Base-by-base conservation (phyloP, 2,329 filamentous ascomycete genomes). In the Trichoderma breve region DNA sequence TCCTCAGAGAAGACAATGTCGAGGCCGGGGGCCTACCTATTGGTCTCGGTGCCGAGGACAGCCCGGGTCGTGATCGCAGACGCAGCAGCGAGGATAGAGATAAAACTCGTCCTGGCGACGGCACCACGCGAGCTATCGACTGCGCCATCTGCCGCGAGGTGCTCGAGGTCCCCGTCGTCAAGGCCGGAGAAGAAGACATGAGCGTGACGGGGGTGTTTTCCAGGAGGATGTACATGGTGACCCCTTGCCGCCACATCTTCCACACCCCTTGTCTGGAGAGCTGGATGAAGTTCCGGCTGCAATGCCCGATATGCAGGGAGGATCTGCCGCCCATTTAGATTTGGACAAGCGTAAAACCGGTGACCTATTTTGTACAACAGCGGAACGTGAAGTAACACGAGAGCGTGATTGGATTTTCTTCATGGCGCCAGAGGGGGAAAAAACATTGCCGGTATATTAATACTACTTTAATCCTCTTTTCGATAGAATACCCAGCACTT, bases 301-400 rank as follows among this genome's bases (percentile, higher is more conserved):
- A 97, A 83, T 99, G 96, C 83, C 96, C 96, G 1, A 98, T 97
- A 75, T 98, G 96, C 82, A 88, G 96, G 76, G 95, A 98, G 83
- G 91, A 92, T 72, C 81, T 98, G 77, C 95, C 95, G 66, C 93
- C 95, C 57, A 82, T 97, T 79, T 98, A 86, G 57, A 9, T 84
- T 11, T 24, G 21, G 5, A 28, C 5, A 30, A 28, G 28, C 26
- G 28, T 61, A 28, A 51, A 4, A 51, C 3, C 4, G 1, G 18
- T 8, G 6, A 9, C 12, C 15, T 28, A 43, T 12, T 4, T 26
- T 4, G 1, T 24, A 26, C 3, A 34, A 11, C 12, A 53, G 36
- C 26, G 28, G 14, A 61, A 34, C 4, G 39, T 26, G 12, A 18
- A 39, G 2, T 26, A 3, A 5, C n/a, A 3, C 21, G 7, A 66